Base-by-base conservation (phyloP, 208 protist species). In the Kentomonas sorsogonicus region DNA sequence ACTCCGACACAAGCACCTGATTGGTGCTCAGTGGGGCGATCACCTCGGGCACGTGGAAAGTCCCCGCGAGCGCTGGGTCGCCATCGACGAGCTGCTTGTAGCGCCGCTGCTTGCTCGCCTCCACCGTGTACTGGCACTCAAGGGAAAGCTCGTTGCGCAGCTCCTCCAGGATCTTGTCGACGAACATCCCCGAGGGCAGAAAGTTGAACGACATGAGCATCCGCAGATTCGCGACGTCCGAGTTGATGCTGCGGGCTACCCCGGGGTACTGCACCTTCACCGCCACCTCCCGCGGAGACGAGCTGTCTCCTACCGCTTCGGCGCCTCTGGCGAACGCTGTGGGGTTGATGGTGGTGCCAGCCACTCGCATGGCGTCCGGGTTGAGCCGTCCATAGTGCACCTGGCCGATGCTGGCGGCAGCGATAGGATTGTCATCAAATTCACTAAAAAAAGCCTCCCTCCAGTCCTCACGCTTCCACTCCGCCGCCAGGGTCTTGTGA, bases 321-420 rank as follows among this genome's bases (percentile, higher is more conserved):
- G n/a, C 92, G 86, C 25, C 93, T 67, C 48, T 94, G 92, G 2
- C 94, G 55, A 4, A 47, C 29, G 0, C 36, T 7, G 20, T 6
- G 6, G 2, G 22, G 50, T 9, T 16, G 23, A 29, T 27, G 69
- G 80, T 0, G 86, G 51, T 65, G 16, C 22, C 55, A 4, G 78
- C 70, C 10, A n/a, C 62, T n/a, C n/a, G n/a, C n/a, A n/a, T n/a
- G n/a, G n/a, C n/a, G 11, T 78, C 79, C 15, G 79, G 73, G 30
- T 48, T 64, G 25, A 96, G 62, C 3, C 63, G 53, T 11, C 72
- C 91, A 33, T 72, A 57, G 66, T 96, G 90, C 25, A 98, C 97
- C 63, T 99, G 96, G 10, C 96, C 97, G 48, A 99, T 98, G 15
- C 93, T 98, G 22, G 97, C 97, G 0, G 97, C 92, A 2, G 96